Evolutionary conservation across 768 basidiomycete species (phyloP).

Genomic region (Collybiopsis confluens): DNA sequence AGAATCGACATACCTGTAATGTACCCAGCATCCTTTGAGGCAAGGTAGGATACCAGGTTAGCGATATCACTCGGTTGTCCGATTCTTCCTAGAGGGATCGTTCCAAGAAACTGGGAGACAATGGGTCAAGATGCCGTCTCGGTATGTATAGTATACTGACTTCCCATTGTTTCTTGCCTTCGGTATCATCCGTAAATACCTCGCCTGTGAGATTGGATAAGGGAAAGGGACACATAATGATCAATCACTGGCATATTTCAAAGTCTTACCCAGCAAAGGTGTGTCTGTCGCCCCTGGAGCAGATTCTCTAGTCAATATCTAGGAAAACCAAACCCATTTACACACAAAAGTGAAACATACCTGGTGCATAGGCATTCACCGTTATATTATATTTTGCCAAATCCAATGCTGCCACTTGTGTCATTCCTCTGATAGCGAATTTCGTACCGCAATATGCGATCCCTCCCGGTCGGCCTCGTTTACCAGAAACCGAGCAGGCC

Average conservation of each 20-base stretch:
- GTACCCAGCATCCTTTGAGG: conserved; percentile 26
- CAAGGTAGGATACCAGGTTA: conserved; percentile 28
- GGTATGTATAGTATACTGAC: background rate
- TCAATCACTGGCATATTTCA: too few relatives aligned
- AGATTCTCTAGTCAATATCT: background rate
- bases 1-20: conserved; percentile 20
- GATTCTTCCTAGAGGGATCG: conserved; percentile 10
- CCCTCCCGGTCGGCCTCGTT: conserved; percentile 24
- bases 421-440: conserved; percentile 39
- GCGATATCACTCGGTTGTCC: conserved; percentile 24
- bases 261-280: background rate
- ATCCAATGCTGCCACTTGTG: conserved; percentile 26
- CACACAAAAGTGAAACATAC: background rate
- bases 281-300: background rate
- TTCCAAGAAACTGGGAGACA: background rate
- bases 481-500: conserved; percentile 33
- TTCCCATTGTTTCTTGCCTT: background rate
- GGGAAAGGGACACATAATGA: too few relatives aligned
- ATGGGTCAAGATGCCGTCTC: background rate
- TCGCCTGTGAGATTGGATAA: too few relatives aligned
- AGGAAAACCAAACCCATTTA: too few relatives aligned
- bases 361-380: conserved; percentile 31
- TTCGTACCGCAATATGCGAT: conserved; percentile 32
- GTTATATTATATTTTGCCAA: conserved; percentile 24
- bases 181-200: background rate